These are phyloP conservation scores for Polytrichum formosum DNA, from an alignment of 225 moss, liverwort and hornwort species.

Conservation along the genomic window DNA sequence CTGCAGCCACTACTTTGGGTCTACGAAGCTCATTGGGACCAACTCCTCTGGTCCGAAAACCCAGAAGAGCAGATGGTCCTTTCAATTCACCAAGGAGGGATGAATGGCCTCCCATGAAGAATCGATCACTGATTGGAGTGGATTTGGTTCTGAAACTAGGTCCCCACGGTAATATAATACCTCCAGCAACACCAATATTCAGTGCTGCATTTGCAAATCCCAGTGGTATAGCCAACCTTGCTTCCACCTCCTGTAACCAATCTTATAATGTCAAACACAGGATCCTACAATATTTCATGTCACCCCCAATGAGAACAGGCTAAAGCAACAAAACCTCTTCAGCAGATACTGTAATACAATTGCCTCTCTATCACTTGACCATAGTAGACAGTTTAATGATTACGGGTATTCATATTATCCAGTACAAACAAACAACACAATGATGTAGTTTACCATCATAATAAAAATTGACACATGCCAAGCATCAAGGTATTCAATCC, in stretches of 20 bases:
- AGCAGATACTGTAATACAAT: too few species aligned
- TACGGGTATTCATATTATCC: too few species aligned
- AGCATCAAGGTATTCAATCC: too few species aligned
- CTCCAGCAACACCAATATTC: conserved; percentile 91
- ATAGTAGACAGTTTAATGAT: too few species aligned
- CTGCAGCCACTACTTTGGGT: conserved; percentile 27
- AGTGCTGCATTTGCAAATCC: conserved; percentile 81
- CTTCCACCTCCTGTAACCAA: conserved; percentile 78
- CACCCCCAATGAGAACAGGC: too few species aligned
- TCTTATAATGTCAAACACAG: too few species aligned
- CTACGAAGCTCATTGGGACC: conserved; percentile 86
- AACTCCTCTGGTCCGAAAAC: conserved; percentile 97
- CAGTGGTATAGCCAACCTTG: conserved; percentile 80
- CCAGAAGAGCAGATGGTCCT: conserved; percentile 87
- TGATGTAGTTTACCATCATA: too few species aligned
- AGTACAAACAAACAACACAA: too few species aligned
- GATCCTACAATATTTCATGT: too few species aligned
- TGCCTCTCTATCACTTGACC: too few species aligned
- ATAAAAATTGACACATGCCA: too few species aligned
- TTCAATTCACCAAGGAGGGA: conserved; percentile 94
- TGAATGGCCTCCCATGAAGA: conserved; percentile 97
- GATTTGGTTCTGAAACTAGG: conserved; percentile 58
- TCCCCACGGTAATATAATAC: conserved; percentile 90
- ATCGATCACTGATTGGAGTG: conserved; percentile 95
- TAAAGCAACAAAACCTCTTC: too few species aligned